Base-by-base conservation (phyloP, 345 rosid species). In the Eucalyptus caleyi region DNA sequence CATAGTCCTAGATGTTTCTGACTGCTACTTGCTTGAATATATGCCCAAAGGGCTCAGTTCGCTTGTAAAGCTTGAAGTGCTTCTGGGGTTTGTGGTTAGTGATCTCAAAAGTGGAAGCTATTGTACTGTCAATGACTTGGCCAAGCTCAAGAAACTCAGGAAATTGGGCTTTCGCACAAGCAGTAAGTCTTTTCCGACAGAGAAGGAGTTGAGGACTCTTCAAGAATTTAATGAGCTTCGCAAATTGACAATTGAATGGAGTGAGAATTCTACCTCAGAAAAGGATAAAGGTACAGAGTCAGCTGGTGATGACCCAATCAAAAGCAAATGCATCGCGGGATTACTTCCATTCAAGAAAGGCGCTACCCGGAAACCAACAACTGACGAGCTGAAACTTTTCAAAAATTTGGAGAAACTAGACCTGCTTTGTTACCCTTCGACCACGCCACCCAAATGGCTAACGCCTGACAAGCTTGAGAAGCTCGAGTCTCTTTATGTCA, bases 51-150 rank as follows among this genome's bases (percentile, higher is more conserved):
- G 89, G 56, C 80, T 93, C 21, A 86, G 37, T 50, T 50, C 56
- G 37, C 93, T 93, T 24, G 13, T 53, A 11, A 6, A 87, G 42
- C 92, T 93, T 85, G 90, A 88, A 81, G 92, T 93, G 10, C 88
- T 93, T 16, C 90, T 91, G 87, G 95, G 94, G 23, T 92, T 93
- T 87, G 89, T 92, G 67, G 87, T 93, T 53, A 86, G 88, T 21
- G 83, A 77, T 6, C 26, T 88, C 81, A 13, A 87, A 34, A 85
- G 69, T 37, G 27, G 50, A 47, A 21, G 26, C 15, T 42, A 30
- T 30, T 86, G 87, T 50, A 77, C 40, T 44, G 50, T 89, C 65
- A 37, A 30, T 30, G 90, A 91, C 60, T 86, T 91, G 81, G 77
- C 15, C 42, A 82, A 72, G 53, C 42, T 88, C 32, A 72, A 34